Base-by-base conservation (phyloP, 768 basidiomycete genomes). In the Tephrocybe sp. region DNA sequence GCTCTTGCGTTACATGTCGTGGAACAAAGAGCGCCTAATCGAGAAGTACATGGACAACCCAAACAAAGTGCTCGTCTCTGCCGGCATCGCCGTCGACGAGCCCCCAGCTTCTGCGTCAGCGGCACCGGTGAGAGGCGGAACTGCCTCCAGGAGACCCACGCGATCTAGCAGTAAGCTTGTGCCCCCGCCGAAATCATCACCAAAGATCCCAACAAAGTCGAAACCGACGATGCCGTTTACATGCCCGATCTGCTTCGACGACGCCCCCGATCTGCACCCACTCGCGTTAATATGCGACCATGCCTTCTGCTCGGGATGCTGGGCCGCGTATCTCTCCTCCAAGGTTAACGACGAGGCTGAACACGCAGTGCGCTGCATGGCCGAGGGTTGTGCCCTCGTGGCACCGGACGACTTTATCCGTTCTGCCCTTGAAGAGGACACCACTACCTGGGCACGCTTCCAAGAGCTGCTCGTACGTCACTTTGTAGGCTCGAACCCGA, bases 41-140 rank as follows among this genome's bases (percentile, higher is more conserved):
- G 96, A 98, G 72, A 89, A 91, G 67, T 98, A 92, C 71, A 97
- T 97, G 93, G 96, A 98, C 61, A 90, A 93, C 53, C 82, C 91
- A 0, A 75, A 83, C 17, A 71, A 73, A 7, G 80, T 94, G 14
- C 81, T 86, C 24, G 76, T 82, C 23, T 80, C 82, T 6, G 93
- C 95, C 1, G 97, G 96, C 3, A 77, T 78, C 61, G 56, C 75
- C 68, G 45, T 73, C 62, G 51, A 81, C 45, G 67, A 81, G 36
- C 73, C 76, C n/a, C 61, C 70, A 32, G 58, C n/a, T n/a, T n/a
- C n/a, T n/a, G n/a, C 76, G 14, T 64, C 71, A 10, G 37, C 68
- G 18, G 52, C 70, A 15, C 62, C 72, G 18, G 57, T 68, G n/a
- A 51, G 61, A 33, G 51, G 58, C 18, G 57, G 24, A 20, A 55